phyloP scores from a whole-genome alignment of 2,329 filamentous ascomycete genomes.

The Pseudopyrenochaeta lycopersici region DNA sequence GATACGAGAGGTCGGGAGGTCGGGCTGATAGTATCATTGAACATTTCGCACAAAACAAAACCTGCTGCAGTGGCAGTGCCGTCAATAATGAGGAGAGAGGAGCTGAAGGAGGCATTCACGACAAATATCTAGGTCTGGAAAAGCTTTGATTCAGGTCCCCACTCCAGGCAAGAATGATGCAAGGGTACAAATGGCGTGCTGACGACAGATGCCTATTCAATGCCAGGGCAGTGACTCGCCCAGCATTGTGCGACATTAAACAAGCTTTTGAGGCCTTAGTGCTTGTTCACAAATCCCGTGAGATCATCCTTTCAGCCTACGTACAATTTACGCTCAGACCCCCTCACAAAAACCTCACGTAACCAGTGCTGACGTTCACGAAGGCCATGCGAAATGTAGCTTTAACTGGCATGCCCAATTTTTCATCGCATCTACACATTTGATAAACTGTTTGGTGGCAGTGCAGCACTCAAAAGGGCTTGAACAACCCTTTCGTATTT shows the following conservation, averaged over 20 bases:
- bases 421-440: too few species aligned
- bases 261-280: background rate
- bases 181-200: slow-evolving; percentile 4
- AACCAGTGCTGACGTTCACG: background rate
- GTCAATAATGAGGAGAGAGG: background rate
- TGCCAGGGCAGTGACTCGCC: background rate
- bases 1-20: slow-evolving; percentile 13
- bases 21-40: slow-evolving; percentile 13
- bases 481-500: background rate
- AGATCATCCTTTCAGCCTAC: too few species aligned
- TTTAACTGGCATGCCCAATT: too few species aligned
- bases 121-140: slow-evolving; percentile 5
- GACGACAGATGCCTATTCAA: background rate
- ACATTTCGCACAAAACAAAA: background rate
- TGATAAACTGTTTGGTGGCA: too few species aligned
- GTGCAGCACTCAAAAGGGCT: background rate
- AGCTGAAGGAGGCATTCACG: background rate
- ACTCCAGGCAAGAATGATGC: background rate
- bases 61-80: background rate
- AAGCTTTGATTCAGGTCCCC: slow-evolving; percentile 3
- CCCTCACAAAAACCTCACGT: too few species aligned
- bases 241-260: background rate
- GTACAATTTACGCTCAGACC: too few species aligned
- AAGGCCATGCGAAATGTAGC: background rate
- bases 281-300: background rate